phyloP scores from a whole-genome alignment of 352 stramenopile genomes.

The Phytophthora ohioensis region DNA sequence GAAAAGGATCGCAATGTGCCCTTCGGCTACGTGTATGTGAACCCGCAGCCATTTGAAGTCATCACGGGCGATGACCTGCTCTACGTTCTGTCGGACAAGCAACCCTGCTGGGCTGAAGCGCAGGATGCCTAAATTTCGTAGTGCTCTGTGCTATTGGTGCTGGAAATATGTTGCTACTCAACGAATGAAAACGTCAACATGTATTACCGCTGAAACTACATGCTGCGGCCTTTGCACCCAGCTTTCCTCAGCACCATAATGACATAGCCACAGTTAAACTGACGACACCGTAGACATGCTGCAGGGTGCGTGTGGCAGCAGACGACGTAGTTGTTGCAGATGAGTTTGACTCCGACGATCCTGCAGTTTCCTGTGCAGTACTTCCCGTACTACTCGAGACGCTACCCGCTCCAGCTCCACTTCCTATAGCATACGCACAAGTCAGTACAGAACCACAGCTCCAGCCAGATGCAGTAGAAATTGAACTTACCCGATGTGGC shows the following conservation, averaged over 20 bases:
- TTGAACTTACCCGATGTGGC: conserved; percentile 35
- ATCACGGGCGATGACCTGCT: conserved; percentile 85
- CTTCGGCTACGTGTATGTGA: conserved; percentile 88
- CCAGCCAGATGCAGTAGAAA: not conserved
- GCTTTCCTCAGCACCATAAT: conserved; percentile 1
- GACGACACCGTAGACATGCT: not conserved
- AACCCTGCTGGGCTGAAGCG: conserved; percentile 68
- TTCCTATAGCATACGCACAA: conserved; percentile 16
- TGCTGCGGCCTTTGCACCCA: not conserved
- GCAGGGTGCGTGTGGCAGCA: conserved; percentile 9
- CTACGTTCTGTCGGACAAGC: conserved; percentile 85
- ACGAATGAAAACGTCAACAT: not conserved
- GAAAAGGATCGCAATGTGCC: conserved; percentile 76
- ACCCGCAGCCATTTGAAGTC: conserved; percentile 77
- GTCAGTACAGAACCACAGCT: not conserved
- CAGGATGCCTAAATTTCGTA: conserved; percentile 15
- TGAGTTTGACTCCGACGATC: conserved; percentile 15
- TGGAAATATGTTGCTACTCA: not conserved
- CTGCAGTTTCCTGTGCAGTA: conserved; percentile 2
- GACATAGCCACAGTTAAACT: conserved; percentile 8
- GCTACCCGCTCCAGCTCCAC: conserved; percentile 21
- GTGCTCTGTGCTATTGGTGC: not conserved
- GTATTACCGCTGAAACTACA: not conserved
- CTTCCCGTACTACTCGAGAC: conserved; percentile 11
- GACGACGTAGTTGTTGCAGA: conserved; percentile 23